Evolutionary conservation across 495 filamentous ascomycete genomes (phyloP).

Genomic region (Neurospora sp.): DNA sequence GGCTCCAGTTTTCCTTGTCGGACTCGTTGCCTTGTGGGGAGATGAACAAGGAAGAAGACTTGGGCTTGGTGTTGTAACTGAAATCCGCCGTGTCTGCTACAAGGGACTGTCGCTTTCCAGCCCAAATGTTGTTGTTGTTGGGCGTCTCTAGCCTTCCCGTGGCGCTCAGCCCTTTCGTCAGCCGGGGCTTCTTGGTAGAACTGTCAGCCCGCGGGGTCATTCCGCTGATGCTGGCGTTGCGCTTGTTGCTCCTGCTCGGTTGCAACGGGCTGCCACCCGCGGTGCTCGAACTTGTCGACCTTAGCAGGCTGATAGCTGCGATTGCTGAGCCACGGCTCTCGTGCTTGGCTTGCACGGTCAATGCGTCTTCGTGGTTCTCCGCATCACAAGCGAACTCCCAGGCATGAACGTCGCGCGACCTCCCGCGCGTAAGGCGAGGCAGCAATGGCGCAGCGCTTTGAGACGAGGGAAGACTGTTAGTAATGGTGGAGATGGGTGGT

Average conservation of each 20-base stretch:
- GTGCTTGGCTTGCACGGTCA: slow-evolving; percentile 62
- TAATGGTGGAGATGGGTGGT: slow-evolving; percentile 44
- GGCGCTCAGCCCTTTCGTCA: slow-evolving; percentile 55
- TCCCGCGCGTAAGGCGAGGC: slow-evolving; percentile 44
- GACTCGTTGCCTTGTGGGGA: slow-evolving; percentile 50
- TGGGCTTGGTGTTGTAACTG: slow-evolving; percentile 34
- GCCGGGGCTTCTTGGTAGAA: slow-evolving; percentile 51
- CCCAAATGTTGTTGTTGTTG: slow-evolving; percentile 17
- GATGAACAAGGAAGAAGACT: slow-evolving; percentile 17
- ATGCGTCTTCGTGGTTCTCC: slow-evolving; percentile 53
- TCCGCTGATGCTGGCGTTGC: slow-evolving; percentile 43
- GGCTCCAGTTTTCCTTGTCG: slow-evolving; percentile 89
- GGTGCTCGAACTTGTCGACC: slow-evolving; percentile 48
- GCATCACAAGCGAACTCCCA: slow-evolving; percentile 79
- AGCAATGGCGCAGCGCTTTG: slow-evolving; percentile 37
- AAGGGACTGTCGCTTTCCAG: slow-evolving; percentile 1
- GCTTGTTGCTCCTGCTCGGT: slow-evolving; percentile 40
- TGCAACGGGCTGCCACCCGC: slow-evolving; percentile 36
- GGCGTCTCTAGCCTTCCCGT: slow-evolving; percentile 53
- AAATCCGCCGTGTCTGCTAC: slow-evolving; percentile 11
- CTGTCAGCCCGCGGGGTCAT: slow-evolving; percentile 32
- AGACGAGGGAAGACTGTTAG: slow-evolving; percentile 39
- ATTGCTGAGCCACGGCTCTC: slow-evolving; percentile 61
- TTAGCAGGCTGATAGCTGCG: slow-evolving; percentile 59
- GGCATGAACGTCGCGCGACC: slow-evolving; percentile 70